Base-by-base conservation (phyloP, 305 asterid genomes). In the Solanum hybrid region DNA sequence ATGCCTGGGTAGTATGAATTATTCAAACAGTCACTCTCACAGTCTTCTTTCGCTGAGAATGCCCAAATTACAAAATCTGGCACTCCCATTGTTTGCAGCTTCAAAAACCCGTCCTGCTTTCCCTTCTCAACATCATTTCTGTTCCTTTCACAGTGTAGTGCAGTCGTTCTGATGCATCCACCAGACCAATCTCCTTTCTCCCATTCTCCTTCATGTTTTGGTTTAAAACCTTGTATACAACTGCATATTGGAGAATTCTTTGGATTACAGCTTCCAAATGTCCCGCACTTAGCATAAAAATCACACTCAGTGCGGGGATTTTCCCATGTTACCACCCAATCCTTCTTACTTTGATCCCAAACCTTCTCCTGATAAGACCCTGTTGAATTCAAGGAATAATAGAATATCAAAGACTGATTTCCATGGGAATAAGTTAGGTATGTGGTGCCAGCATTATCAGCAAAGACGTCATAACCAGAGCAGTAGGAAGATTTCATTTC, bases 221-320 rank as follows among this genome's bases (percentile, higher is more conserved):
- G 92, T 86, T 82, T 76, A 75, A 91, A 93, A 13, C 96, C 95
- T 64, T 42, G 90, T 90, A 93, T 78, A 10, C 96, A 93, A 7
- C 87, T 51, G 88, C 97, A 95, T 2, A 90, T 90, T 1, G 92
- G 93, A 4, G 90, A 79, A 32, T 7, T 20, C 31, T 36, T 27
- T 1, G 85, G 79, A 76, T 75, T 87, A 73, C 96, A 95, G 4
- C 86, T 32, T 6, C 94, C 91, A 92, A 91, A 93, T 3, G 93
- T 89, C 11, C 97, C 96, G 6, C 97, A 95, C 14, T 80, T 93
- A 6, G 91, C 92, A 87, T 93, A 93, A 34, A 90, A 24, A 34
- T 91, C 93, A 91, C 97, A 94, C 6, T 92, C 38, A 89, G 88
- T 91, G 11, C 73, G 79, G 31, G 91, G 89, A 5, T 87, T 90